A percentile compares a stretch with the other conserved stretches of the same genome.
Conservation (phyloP, 768 basidiomycete genomes). For the Wakefieldia striispora region DNA sequence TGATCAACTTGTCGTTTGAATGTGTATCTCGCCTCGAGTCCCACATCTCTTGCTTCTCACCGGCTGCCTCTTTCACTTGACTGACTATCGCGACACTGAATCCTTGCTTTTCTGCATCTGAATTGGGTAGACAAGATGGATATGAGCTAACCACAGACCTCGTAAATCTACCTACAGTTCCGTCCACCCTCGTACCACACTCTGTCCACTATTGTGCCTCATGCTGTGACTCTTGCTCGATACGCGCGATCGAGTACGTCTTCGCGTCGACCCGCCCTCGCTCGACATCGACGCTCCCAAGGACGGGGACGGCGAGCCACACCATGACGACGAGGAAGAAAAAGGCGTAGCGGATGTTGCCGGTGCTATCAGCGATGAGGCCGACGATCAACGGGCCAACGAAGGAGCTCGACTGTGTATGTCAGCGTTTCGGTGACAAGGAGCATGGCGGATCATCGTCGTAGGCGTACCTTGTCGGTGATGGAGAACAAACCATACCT, state of each 20-base stretch:
- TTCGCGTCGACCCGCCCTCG: constrained; percentile 55
- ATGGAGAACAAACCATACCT: constrained; percentile 83
- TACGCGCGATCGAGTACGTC: constrained; percentile 24
- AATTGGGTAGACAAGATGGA: too few species aligned
- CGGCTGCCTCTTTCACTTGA: too few species aligned
- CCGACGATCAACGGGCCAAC: constrained; percentile 89
- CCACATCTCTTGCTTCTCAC: too few species aligned
- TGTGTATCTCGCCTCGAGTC: too few species aligned
- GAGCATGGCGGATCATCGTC: background rate
- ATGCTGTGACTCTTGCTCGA: background rate
- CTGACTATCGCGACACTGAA: too few species aligned
- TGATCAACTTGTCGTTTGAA: too few species aligned
- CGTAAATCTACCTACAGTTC: too few species aligned
- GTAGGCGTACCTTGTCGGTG: constrained; percentile 69
- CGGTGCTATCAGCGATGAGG: constrained; percentile 81
- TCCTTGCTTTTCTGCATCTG: too few species aligned
- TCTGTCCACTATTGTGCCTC: too few species aligned
- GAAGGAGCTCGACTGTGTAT: constrained; percentile 78
- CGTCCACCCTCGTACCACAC: too few species aligned
- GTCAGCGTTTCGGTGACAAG: background rate
- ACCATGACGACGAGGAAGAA: constrained; percentile 85
- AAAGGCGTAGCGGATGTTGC: constrained; percentile 90
- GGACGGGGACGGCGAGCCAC: constrained; percentile 74
- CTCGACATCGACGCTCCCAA: constrained; percentile 68
- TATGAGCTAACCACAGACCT: too few species aligned